Evolutionary conservation across 192 early-diverging fungal species (phyloP).

Genomic region (Entomortierella lignicola): DNA sequence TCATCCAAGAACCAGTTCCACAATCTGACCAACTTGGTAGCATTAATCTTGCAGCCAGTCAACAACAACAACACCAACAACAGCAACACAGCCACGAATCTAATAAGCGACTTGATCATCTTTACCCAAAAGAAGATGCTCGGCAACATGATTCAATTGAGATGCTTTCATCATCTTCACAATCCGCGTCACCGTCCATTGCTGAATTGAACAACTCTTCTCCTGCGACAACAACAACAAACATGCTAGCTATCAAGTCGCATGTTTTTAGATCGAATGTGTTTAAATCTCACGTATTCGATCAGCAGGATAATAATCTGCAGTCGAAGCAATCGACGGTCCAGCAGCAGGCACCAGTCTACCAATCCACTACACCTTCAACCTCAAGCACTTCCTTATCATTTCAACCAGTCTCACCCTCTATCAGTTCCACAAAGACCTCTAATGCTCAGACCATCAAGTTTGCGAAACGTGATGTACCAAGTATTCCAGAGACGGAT

Average conservation of each 20-base stretch:
- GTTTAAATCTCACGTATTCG: neutral
- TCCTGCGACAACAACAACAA: constrained; percentile 36
- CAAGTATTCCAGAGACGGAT: neutral
- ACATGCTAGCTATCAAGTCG: constrained; percentile 25
- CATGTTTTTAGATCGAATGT: constrained; percentile 7
- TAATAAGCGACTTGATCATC: neutral
- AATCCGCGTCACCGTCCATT: constrained; percentile 19
- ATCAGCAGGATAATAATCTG: constrained; percentile 19
- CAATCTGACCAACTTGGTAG: neutral
- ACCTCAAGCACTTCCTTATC: constrained; percentile 25
- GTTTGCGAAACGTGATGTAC: neutral
- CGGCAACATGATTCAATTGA: neutral
- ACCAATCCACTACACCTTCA: constrained; percentile 19
- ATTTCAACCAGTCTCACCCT: constrained; percentile 1
- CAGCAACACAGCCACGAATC: neutral
- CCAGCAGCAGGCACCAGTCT: neutral
- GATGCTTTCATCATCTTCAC: neutral
- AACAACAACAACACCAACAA: constrained; percentile 12
- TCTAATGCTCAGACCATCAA: neutral
- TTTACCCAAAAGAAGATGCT: constrained; percentile 6
- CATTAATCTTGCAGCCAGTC: neutral
- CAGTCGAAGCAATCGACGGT: neutral
- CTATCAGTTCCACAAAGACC: neutral
- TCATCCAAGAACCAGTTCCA: neutral
- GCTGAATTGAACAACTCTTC: constrained; percentile 24